These are phyloP conservation scores for Isatis tinctoria DNA, from an alignment of 345 rosid species.

Conservation along the genomic window DNA sequence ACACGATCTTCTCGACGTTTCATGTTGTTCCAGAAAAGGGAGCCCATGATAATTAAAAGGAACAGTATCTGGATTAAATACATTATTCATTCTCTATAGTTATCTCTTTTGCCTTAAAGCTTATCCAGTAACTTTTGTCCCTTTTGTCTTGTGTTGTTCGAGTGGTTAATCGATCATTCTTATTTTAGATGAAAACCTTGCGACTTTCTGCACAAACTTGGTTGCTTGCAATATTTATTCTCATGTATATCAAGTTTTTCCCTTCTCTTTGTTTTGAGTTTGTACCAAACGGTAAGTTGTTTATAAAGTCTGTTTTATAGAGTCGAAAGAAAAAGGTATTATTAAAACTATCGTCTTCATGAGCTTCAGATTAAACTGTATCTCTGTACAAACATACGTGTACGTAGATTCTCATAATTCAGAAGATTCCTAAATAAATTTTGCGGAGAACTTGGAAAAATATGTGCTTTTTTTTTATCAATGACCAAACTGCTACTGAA, in stretches of 20 bases:
- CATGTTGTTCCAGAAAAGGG: too few relatives aligned
- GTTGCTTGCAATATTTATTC: neutral
- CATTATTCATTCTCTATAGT: too few relatives aligned
- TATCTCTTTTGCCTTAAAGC: too few relatives aligned
- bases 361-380: neutral
- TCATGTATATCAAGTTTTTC: neutral
- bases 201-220: neutral
- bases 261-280: too few relatives aligned
- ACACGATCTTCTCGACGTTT: too few relatives aligned
- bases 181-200: neutral
- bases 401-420: neutral
- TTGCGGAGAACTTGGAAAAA: neutral
- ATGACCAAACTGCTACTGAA: neutral
- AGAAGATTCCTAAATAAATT: neutral
- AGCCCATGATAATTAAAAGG: too few relatives aligned
- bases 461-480: neutral
- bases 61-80: too few relatives aligned
- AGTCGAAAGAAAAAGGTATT: neutral
- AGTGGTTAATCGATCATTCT: too few relatives aligned
- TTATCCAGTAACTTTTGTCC: too few relatives aligned
- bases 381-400: neutral
- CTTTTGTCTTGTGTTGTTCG: too few relatives aligned
- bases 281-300: neutral
- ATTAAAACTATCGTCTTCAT: neutral
- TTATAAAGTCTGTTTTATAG: neutral